Evolutionary conservation across 2,329 filamentous ascomycete genomes (phyloP), one percentile per base, ranked within the genome.

Genomic region (Fusarium sp.): DNA sequence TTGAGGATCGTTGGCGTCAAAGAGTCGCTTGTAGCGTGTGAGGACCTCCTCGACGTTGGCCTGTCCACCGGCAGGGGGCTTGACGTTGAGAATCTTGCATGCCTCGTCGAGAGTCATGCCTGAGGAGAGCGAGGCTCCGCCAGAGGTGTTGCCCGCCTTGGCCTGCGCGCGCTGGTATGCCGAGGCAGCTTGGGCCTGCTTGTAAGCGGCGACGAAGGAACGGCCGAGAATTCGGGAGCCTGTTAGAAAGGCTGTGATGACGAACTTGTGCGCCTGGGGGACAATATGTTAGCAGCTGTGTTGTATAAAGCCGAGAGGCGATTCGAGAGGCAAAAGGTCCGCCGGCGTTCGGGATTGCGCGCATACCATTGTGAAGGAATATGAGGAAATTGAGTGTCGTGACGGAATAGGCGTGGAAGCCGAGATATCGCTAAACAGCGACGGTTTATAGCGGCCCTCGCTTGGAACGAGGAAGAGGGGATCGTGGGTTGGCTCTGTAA

Each of bases 71-170:
- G 73, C 67, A 2, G 94, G 93, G 33, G 93, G 92, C 76, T 94
- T 92, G 68, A 99, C 93, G 76, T 99, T 96, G 63, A 99, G 85
- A 73, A 99, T 97, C 78, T 93, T 92, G 85, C 93, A 98, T 49
- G 95, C 95, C 82, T 99, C 95, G 68, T 97, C 92, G 71, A 99
- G 88, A 9, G 93, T 95, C 77, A 98, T 89, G 73, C 93, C 91
- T 6, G 86, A 85, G 25, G 87, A 82, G 61, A 82, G 72, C 29
- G 74, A 76, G n/a, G 84, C 79, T 58, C 85, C 83, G 53, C 83
- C 82, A 3, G 72, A 66, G 23, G 83, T 76, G 60, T 84, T 83
- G 66, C 84, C 84, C 47, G 79, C 71, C 71, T 89, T 90, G 63
- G 84, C 84, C 66, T 89, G 87, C 49, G 91, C 87, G 65, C 88